phyloP scores from a whole-genome alignment of 2,329 filamentous ascomycete species.

The Periconia sp. region DNA sequence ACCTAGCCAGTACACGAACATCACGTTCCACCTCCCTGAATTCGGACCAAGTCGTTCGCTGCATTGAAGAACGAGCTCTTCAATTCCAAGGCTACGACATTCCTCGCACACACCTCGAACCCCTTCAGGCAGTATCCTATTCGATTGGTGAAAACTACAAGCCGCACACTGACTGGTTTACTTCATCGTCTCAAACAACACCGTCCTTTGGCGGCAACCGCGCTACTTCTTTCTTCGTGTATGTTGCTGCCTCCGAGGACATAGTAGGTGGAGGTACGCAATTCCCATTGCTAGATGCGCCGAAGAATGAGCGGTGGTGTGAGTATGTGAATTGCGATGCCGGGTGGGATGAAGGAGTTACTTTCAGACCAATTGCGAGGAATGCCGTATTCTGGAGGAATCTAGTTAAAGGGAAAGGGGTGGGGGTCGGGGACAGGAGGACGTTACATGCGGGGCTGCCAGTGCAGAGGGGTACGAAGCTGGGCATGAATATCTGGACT shows the following conservation, averaged over 20 bases:
- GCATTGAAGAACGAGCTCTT: slow-evolving; percentile 62
- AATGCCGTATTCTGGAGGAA: slow-evolving; percentile 68
- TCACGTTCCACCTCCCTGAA: slow-evolving; percentile 29
- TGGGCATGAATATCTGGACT: slow-evolving; percentile 44
- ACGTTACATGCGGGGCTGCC: slow-evolving; percentile 61
- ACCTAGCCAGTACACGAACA: slow-evolving; percentile 25
- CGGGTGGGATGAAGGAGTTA: slow-evolving; percentile 52
- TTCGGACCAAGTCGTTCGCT: slow-evolving; percentile 55
- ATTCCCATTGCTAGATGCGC: slow-evolving; percentile 59
- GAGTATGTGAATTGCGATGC: slow-evolving; percentile 60
- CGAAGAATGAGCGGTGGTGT: slow-evolving; percentile 58
- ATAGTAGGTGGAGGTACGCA: slow-evolving; percentile 64
- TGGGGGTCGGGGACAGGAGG: slow-evolving; percentile 57
- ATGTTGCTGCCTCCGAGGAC: slow-evolving; percentile 50
- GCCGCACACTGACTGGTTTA: slow-evolving; percentile 63
- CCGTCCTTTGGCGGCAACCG: slow-evolving; percentile 41
- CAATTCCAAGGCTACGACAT: slow-evolving; percentile 61
- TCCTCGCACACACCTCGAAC: slow-evolving; percentile 56
- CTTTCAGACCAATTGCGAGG: slow-evolving; percentile 61
- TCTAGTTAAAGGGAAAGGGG: slow-evolving; percentile 58
- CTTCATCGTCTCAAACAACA: slow-evolving; percentile 21
- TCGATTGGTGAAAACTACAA: slow-evolving; percentile 60
- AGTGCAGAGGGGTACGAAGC: slow-evolving; percentile 60
- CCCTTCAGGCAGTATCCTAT: slow-evolving; percentile 55
- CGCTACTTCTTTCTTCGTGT: slow-evolving; percentile 65